Base-by-base conservation (phyloP, 1,284 basidiomycete genomes). In the Leccinum subrobustum region DNA sequence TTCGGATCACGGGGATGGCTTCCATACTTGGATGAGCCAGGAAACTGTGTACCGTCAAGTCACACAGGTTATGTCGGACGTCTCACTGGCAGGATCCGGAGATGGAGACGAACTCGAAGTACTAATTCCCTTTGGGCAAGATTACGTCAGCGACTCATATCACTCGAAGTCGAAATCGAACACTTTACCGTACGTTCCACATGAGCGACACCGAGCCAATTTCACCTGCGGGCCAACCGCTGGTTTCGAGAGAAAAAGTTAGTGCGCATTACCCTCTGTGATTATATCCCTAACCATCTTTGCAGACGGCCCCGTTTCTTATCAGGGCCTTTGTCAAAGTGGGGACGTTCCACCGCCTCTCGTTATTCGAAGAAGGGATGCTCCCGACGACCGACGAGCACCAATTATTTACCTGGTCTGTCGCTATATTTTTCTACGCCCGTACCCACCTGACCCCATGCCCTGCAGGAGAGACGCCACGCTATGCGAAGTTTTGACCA, bases 301-400 rank as follows among this genome's bases (percentile, higher is more conserved):
- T 11, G 4, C 62, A 92, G 89, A 89, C 85, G 8, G 80, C 86
- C 0, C 90, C 91, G 6, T 92, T 92, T 73, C 82, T 92, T 60
- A 84, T 92, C 35, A 81, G 91, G 58, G 80, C 89, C n/a, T 92
- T 92, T 73, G 81, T 92, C 60, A 91, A 91, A 81, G 83, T 90
- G 44, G 88, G 88, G 12, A 77, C 82, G 33, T 91, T 91, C 71
- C 91, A 92, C 70, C 80, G 86, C 52, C 74, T 89, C 39, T 75
- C 78, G 2, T 76, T 89, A 60, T 92, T 92, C 65, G 88, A 92
- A 69, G 88, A 91, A 63, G 86, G 87, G 0, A 81, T 82, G 3
- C 77, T 89, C 5, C 90, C 90, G 7, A 86, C 85, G 2, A 84
- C 85, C 4, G 90, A 92, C 63, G 90, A 92, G 69, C 87, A 90